These are phyloP conservation scores for Atkinsonella texensis DNA, from an alignment of 2,329 filamentous ascomycete species.

Conservation along the genomic window DNA sequence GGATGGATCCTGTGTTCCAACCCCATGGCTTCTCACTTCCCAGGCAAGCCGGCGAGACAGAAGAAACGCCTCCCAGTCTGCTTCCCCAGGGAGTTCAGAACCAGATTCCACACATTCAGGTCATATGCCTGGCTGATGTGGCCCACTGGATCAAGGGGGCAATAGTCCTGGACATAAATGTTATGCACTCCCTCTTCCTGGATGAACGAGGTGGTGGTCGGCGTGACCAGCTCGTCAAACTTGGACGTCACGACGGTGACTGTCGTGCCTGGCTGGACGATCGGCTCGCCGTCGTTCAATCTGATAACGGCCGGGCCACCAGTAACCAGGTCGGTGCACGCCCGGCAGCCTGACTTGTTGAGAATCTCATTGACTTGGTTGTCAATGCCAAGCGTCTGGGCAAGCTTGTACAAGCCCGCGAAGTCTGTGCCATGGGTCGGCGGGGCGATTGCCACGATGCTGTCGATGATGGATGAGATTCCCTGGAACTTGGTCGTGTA, in stretches of 20 bases:
- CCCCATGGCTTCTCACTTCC: constrained; percentile 4
- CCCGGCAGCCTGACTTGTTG: constrained; percentile 5
- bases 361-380: constrained; percentile 1
- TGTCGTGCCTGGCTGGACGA: constrained; percentile 8
- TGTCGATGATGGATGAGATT: not conserved
- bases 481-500: constrained; percentile 11
- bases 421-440: constrained; percentile 14
- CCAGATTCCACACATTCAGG: constrained; percentile 10
- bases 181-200: constrained; percentile 9
- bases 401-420: constrained; percentile 7
- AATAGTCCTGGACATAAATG: constrained; percentile 10
- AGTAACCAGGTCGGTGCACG: constrained; percentile 8
- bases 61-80: constrained; percentile 5
- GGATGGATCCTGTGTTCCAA: too few species aligned
- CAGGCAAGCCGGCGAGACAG: not conserved
- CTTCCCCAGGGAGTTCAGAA: constrained; percentile 9
- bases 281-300: constrained; percentile 9
- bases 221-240: constrained; percentile 8
- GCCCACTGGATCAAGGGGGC: constrained; percentile 7
- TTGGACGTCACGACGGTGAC: constrained; percentile 9
- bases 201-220: constrained; percentile 8
- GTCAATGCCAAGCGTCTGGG: not conserved
- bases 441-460: constrained; percentile 10
- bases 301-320: constrained; percentile 4
- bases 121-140: constrained; percentile 8